Percentiles rank a stretch among this genome's conserved stretches.
Conservation (phyloP, 371 early-diverging fungal species). For the Mycotypha africana region DNA sequence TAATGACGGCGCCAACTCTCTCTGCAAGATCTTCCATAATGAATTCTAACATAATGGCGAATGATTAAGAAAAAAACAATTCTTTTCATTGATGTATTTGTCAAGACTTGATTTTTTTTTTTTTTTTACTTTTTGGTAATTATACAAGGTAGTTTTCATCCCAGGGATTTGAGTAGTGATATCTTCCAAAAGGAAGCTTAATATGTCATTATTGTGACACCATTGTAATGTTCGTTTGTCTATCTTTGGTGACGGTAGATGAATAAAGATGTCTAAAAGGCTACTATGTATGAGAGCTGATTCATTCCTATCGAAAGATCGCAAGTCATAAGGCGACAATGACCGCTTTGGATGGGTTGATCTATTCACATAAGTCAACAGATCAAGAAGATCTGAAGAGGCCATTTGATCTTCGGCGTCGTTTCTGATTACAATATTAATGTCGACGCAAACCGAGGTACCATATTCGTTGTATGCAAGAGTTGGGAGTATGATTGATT, state of each 20-base stretch:
- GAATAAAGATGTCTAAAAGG: conserved; percentile 34
- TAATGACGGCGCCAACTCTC: conserved; percentile 51
- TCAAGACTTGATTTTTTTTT: too few species aligned
- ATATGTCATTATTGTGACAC: conserved; percentile 5
- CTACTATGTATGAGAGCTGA: too few species aligned
- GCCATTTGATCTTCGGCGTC: too few species aligned
- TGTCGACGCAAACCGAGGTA: too few species aligned
- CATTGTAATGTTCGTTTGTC: conserved; percentile 1
- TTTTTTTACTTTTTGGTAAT: conserved; percentile 43
- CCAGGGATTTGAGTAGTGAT: conserved; percentile 26
- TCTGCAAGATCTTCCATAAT: conserved; percentile 59
- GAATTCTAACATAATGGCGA: conserved; percentile 32
- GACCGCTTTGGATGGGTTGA: neutral
- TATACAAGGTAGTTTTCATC: conserved; percentile 55
- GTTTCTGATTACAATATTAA: too few species aligned
- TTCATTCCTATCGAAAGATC: neutral
- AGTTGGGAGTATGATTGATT: too few species aligned
- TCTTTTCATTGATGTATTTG: too few species aligned
- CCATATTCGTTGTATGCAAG: too few species aligned
- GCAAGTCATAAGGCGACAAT: neutral
- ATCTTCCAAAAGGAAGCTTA: conserved; percentile 10
- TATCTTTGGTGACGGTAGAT: conserved; percentile 35
- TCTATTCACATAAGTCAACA: neutral
- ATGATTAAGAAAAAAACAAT: neutral
- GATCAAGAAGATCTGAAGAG: too few species aligned